phyloP scores from a whole-genome alignment of 2,329 filamentous ascomycete genomes.

The Claviceps sp. region DNA sequence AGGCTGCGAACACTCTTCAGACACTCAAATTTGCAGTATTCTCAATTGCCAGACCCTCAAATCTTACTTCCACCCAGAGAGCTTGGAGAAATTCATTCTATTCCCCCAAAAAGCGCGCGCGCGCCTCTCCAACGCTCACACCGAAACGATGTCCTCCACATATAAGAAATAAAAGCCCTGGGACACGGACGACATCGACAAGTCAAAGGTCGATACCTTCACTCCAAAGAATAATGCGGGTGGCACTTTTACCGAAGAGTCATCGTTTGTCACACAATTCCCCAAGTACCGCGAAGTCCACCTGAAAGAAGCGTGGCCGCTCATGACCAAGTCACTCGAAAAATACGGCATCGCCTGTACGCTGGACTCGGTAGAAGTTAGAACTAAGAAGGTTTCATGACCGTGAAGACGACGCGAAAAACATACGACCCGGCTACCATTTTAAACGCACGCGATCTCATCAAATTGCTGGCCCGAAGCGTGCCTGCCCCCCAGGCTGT shows the following conservation, averaged over 20 bases:
- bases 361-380: slow-evolving; percentile 69
- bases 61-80: background rate
- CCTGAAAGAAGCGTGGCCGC: slow-evolving; percentile 82
- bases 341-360: slow-evolving; percentile 82
- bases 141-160: slow-evolving; percentile 60
- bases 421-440: slow-evolving; percentile 88
- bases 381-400: slow-evolving; percentile 59
- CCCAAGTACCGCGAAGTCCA: slow-evolving; percentile 96
- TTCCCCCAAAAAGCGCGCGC: background rate
- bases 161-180: slow-evolving; percentile 84
- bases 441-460: slow-evolving; percentile 83
- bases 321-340: slow-evolving; percentile 76
- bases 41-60: background rate
- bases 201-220: slow-evolving; percentile 87
- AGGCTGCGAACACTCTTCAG: background rate
- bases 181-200: slow-evolving; percentile 95
- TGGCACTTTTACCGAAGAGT: slow-evolving; percentile 85
- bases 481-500: slow-evolving; percentile 88
- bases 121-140: background rate
- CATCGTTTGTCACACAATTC: slow-evolving; percentile 75
- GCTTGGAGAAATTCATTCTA: background rate
- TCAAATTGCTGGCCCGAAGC: slow-evolving; percentile 81
- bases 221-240: slow-evolving; percentile 71
- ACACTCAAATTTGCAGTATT: background rate
- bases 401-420: slow-evolving; percentile 84